phyloP scores from a whole-genome alignment of 2,329 filamentous ascomycete species.

The Paecilomyces variotii region DNA sequence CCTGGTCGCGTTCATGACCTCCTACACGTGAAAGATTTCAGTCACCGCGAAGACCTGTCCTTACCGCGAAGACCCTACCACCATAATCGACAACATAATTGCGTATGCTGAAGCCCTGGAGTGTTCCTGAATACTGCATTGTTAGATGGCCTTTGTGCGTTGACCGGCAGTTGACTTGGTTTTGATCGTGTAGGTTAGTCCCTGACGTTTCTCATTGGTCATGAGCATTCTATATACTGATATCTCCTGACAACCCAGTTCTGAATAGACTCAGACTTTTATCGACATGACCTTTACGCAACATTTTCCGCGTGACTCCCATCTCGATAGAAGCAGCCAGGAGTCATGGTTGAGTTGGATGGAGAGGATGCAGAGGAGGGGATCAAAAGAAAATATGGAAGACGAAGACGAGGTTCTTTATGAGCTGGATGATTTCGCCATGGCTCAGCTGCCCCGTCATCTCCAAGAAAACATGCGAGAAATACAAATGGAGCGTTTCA shows the following conservation, averaged over 20 bases:
- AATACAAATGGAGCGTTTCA: conserved; percentile 17
- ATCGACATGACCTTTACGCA: not conserved
- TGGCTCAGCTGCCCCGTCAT: conserved; percentile 15
- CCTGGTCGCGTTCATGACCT: not conserved
- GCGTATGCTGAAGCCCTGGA: not conserved
- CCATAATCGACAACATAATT: not conserved
- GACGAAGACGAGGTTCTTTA: conserved; percentile 22
- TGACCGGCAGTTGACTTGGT: not conserved
- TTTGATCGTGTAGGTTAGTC: not conserved
- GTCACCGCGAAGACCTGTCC: not conserved
- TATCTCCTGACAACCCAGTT: not conserved
- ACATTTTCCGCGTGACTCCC: not conserved
- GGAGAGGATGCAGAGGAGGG: not conserved
- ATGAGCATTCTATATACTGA: not conserved
- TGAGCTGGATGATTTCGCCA: conserved; percentile 17
- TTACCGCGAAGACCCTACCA: not conserved
- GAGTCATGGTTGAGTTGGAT: not conserved
- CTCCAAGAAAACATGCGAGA: conserved; percentile 19
- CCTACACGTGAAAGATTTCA: not conserved
- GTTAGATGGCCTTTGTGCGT: not conserved
- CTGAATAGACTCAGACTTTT: not conserved
- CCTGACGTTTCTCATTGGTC: not conserved
- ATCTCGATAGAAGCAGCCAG: not conserved
- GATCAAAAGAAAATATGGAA: conserved; percentile 4
- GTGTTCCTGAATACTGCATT: not conserved